Evolutionary conservation across 441 rosid genomes (phyloP), one percentile per base, ranked within the genome.

Genomic region (Jatropha multifida): DNA sequence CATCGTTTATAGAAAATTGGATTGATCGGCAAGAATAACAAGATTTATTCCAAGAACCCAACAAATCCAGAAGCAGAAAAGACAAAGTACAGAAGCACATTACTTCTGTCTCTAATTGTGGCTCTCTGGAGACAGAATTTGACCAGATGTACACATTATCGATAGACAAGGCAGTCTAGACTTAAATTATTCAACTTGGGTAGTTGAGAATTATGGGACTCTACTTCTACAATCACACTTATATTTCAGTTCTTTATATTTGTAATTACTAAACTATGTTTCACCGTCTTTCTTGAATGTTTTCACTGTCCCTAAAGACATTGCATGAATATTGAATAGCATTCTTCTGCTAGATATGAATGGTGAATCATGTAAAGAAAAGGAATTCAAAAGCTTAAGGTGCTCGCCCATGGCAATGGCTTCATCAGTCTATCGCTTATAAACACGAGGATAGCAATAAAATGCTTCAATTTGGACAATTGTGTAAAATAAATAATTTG

Each of bases 51-150:
- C 58, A 52, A 52, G 20, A 52, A 52, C 7, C 20, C 58, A 20
- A 52, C 58, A 52, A 86, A 66, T 81, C 86, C 0, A 92, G 92
- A 38, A 88, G 92, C 6, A 91, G 88, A 11, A 93, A 90, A 72
- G 90, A 86, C 58, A 65, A 86, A 81, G 76, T 88, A 83, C 80
- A 82, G 82, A 77, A 86, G 87, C 23, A 56, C 87, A 10, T 83
- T 88, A 18, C 87, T 88, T 15, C 75, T 92, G 64, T 69, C 88
- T 40, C 73, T 69, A 88, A 93, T 68, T 65, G 32, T 32, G 81
- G 7, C 51, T 48, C 10, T 65, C 69, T 54, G 26, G 40, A 11
- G 54, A 23, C 23, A 41, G 18, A 12, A 61, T 17, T 26, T 3
- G 42, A 46, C 26, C 65, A 44, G 7, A 38, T 17, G 15, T 54